A percentile compares a stretch with the other conserved stretches of the same genome.
These are phyloP conservation scores for Lachnellula subtilissima DNA, from an alignment of 2,329 filamentous ascomycete genomes.

Conservation along the genomic window DNA sequence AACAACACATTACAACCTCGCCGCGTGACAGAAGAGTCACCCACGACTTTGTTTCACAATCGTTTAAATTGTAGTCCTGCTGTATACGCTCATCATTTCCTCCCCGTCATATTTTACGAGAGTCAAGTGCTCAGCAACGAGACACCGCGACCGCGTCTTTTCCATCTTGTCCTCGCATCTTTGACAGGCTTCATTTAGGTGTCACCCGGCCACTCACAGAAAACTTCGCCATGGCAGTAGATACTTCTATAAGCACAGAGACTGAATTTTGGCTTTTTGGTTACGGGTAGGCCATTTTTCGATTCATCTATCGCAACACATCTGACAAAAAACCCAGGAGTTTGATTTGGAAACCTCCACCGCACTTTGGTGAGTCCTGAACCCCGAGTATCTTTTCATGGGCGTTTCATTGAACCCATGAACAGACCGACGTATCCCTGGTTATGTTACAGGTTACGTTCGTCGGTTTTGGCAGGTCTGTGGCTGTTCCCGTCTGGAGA, in stretches of 20 bases:
- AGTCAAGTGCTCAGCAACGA: too few relatives aligned
- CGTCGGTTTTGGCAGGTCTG: slow-evolving; percentile 96
- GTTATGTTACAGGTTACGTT: slow-evolving; percentile 90
- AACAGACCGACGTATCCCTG: slow-evolving; percentile 75
- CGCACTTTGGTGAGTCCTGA: slow-evolving; percentile 71
- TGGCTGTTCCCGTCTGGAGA: slow-evolving; percentile 14
- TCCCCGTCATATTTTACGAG: too few relatives aligned
- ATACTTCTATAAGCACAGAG: slow-evolving; percentile 5
- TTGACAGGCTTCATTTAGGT: background rate
- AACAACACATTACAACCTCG: too few relatives aligned
- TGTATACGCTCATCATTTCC: too few relatives aligned
- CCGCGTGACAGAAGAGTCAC: too few relatives aligned
- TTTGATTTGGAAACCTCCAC: slow-evolving; percentile 96
- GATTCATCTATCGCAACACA: background rate
- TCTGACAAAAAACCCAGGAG: slow-evolving; percentile 53
- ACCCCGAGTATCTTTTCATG: background rate
- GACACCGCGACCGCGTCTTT: too few relatives aligned
- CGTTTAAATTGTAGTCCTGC: too few relatives aligned
- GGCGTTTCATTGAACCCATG: background rate
- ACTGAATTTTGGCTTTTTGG: slow-evolving; percentile 91
- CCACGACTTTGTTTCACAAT: too few relatives aligned
- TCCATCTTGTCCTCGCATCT: background rate
- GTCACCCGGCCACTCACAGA: background rate
- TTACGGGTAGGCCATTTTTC: slow-evolving; percentile 66
- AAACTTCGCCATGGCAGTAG: slow-evolving; percentile 4